phyloP scores from a whole-genome alignment of 768 basidiomycete species.

The Termitomyces titanicus region DNA sequence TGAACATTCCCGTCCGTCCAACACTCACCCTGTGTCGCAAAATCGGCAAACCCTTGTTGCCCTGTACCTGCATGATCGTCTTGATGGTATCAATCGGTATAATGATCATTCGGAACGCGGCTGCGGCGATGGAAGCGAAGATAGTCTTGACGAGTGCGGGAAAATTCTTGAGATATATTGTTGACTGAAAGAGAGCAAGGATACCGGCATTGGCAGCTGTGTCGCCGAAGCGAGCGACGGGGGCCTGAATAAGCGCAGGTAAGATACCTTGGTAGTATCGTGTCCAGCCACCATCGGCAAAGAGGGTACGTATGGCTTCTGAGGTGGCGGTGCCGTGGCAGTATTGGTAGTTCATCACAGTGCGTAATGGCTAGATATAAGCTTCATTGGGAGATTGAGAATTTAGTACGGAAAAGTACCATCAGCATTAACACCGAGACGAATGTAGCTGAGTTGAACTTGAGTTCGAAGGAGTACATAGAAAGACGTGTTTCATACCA shows the following conservation, averaged over 20 bases:
- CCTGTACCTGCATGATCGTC: constrained; percentile 93
- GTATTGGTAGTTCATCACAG: constrained; percentile 97
- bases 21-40: constrained; percentile 57
- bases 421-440: constrained; percentile 89
- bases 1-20: not conserved
- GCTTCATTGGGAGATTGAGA: not conserved
- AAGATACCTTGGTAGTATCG: constrained; percentile 87
- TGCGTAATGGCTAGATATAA: constrained; percentile 63
- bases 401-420: constrained; percentile 29
- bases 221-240: constrained; percentile 85
- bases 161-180: constrained; percentile 62
- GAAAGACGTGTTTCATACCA: constrained; percentile 36
- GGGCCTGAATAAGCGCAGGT: constrained; percentile 85
- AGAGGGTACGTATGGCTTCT: constrained; percentile 61
- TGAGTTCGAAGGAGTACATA: not conserved
- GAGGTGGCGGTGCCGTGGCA: constrained; percentile 75
- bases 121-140: constrained; percentile 76
- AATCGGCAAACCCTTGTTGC: constrained; percentile 62
- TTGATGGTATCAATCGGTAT: constrained; percentile 94
- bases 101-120: constrained; percentile 83
- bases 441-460: constrained; percentile 70
- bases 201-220: constrained; percentile 94
- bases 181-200: constrained; percentile 76
- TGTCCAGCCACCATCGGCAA: constrained; percentile 72
- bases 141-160: constrained; percentile 69